These are phyloP conservation scores for Benincasa hispida DNA, from an alignment of 306 rosid genomes.

Conservation along the genomic window DNA sequence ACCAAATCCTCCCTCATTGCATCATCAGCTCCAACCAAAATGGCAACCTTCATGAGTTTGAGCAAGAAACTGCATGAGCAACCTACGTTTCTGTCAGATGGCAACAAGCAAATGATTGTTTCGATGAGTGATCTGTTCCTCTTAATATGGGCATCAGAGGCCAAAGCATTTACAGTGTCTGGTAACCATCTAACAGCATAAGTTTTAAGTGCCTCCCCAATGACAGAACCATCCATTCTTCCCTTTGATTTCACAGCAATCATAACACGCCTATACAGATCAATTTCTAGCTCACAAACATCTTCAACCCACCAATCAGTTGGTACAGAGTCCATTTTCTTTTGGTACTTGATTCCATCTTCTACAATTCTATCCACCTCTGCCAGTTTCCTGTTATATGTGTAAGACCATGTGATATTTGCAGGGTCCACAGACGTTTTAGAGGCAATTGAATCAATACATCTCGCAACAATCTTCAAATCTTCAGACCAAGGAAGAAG, in stretches of 20 bases:
- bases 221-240: conserved; percentile 80
- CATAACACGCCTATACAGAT: conserved; percentile 77
- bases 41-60: conserved; percentile 75
- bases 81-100: conserved; percentile 44
- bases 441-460: conserved; percentile 89
- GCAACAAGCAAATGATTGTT: conserved; percentile 74
- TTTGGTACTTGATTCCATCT: conserved; percentile 34
- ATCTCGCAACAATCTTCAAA: conserved; percentile 80
- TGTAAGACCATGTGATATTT: conserved; percentile 85
- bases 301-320: conserved; percentile 99
- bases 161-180: conserved; percentile 70
- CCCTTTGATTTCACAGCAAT: conserved; percentile 80
- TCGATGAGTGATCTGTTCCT: conserved; percentile 76
- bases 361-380: conserved; percentile 46
- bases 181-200: conserved; percentile 89
- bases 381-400: conserved; percentile 56
- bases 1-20: conserved; percentile 44
- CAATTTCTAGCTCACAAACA: conserved; percentile 87
- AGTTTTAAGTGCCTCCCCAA: conserved; percentile 85
- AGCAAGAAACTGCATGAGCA: conserved; percentile 80
- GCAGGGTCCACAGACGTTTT: conserved; percentile 79
- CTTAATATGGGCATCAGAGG: conserved; percentile 54
- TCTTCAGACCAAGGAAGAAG: conserved; percentile 93
- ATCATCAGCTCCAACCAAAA: conserved; percentile 66
- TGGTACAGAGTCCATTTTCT: conserved; percentile 53